A percentile compares a stretch with the other conserved stretches of the same genome.
These are phyloP conservation scores for Fusarium denticulatum DNA, from an alignment of 2,329 filamentous ascomycete species.

Conservation along the genomic window DNA sequence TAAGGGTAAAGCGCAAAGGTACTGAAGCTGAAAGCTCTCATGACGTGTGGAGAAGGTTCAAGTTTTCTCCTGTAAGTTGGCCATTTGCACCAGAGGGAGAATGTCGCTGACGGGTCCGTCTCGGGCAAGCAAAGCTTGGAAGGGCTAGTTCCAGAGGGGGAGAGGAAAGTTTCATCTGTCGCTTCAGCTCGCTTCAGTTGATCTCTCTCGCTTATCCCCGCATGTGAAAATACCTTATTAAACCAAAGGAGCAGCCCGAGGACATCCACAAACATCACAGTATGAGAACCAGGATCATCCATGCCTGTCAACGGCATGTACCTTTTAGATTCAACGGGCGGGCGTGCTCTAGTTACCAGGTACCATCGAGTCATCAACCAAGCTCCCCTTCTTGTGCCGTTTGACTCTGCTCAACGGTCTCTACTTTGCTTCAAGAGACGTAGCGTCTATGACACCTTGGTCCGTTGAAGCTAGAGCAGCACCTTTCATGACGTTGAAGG, in stretches of 20 bases:
- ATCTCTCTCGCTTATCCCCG: slow-evolving; percentile 7
- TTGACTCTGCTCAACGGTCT: background rate
- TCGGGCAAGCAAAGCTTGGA: slow-evolving; percentile 14
- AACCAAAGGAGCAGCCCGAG: background rate
- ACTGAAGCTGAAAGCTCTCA: background rate
- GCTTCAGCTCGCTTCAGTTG: slow-evolving; percentile 5
- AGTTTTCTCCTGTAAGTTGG: background rate
- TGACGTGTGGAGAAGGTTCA: slow-evolving; percentile 8
- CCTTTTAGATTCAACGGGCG: slow-evolving; percentile 11
- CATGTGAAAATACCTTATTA: slow-evolving; percentile 4
- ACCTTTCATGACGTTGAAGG: slow-evolving; percentile 11
- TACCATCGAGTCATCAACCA: background rate
- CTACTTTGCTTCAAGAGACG: background rate
- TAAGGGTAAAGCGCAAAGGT: slow-evolving; percentile 12
- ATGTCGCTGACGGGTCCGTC: slow-evolving; percentile 28
- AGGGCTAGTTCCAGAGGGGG: background rate
- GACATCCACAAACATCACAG: background rate
- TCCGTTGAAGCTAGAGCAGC: slow-evolving; percentile 12
- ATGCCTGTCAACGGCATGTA: background rate
- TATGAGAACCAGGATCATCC: background rate
- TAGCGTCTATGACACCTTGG: background rate
- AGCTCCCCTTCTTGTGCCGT: background rate
- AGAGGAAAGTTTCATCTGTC: slow-evolving; percentile 20
- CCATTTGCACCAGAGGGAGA: slow-evolving; percentile 6
- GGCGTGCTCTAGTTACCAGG: background rate